Conservation (phyloP, 352 stramenopile species). For the Pythium sukuiense region DNA sequence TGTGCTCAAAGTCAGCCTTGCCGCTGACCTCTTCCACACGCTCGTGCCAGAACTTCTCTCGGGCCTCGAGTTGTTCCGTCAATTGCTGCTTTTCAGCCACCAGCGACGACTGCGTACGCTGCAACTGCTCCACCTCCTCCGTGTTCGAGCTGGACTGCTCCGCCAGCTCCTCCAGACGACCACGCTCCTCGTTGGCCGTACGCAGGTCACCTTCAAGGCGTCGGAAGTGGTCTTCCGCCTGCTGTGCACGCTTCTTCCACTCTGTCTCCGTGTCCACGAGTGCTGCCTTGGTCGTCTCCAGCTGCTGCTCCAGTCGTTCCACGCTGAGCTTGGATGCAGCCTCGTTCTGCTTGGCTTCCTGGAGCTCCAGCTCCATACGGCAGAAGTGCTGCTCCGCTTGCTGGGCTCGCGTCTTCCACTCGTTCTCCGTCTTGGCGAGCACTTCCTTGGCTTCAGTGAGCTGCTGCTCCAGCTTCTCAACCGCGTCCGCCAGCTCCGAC, state of each 20-base stretch:
- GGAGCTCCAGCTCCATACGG: conserved; percentile 17
- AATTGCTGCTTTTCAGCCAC: conserved; percentile 35
- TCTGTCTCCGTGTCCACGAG: conserved; percentile 32
- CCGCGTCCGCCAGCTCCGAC: conserved; percentile 35
- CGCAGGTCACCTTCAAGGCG: conserved; percentile 17
- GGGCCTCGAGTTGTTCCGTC: conserved; percentile 30
- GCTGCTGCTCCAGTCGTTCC: conserved; percentile 33
- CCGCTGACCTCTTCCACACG: conserved; percentile 37
- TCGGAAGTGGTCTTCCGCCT: conserved; percentile 20
- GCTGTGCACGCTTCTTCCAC: conserved; percentile 18
- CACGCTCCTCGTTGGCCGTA: conserved; percentile 13
- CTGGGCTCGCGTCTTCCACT: conserved; percentile 17
- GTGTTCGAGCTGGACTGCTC: conserved; percentile 8
- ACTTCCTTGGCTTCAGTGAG: conserved; percentile 23
- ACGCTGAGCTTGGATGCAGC: conserved; percentile 31
- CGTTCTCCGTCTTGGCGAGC: conserved; percentile 17
- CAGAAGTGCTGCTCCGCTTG: conserved; percentile 26
- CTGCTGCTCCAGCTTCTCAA: conserved; percentile 39
- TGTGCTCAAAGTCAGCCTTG: conserved; percentile 35
- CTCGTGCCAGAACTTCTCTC: conserved; percentile 34
- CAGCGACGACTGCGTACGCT: conserved; percentile 17
- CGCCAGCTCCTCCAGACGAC: conserved; percentile 7
- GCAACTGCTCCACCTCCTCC: conserved; percentile 29
- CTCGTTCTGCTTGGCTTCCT: conserved; percentile 23
- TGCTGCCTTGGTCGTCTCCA: conserved; percentile 28